These are phyloP conservation scores for Pyrenochaeta sp. DNA, from an alignment of 2,329 filamentous ascomycete species.

Conservation along the genomic window DNA sequence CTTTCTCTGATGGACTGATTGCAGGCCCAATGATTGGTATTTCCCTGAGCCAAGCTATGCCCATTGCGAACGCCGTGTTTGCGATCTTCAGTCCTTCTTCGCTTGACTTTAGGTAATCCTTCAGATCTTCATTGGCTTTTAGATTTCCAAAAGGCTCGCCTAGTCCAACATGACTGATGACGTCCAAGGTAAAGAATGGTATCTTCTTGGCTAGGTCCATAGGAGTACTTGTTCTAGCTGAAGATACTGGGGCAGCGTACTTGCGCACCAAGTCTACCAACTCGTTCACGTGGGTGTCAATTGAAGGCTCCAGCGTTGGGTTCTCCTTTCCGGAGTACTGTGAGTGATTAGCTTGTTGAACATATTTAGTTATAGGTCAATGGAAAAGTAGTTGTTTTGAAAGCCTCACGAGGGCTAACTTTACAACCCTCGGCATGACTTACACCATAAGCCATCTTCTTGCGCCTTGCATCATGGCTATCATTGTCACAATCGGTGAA, in stretches of 20 bases:
- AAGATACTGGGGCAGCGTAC: conserved; percentile 46
- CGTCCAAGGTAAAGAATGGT: conserved; percentile 64
- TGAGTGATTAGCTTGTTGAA: conserved; percentile 9
- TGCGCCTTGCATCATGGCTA: conserved; percentile 54
- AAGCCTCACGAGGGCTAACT: background rate
- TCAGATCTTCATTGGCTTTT: conserved; percentile 58
- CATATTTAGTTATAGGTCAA: background rate
- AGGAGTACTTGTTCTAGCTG: conserved; percentile 38
- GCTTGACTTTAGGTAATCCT: conserved; percentile 56
- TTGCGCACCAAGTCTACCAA: conserved; percentile 61
- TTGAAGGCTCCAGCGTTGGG: conserved; percentile 57
- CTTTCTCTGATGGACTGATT: conserved; percentile 50
- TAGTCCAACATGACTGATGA: conserved; percentile 63
- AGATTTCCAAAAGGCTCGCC: conserved; percentile 63
- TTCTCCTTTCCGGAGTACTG: conserved; percentile 67
- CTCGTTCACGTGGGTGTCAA: conserved; percentile 59
- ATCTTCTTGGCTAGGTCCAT: conserved; percentile 60
- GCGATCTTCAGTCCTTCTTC: conserved; percentile 46
- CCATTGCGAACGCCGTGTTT: conserved; percentile 39
- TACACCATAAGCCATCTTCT: conserved; percentile 62
- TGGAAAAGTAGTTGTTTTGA: background rate
- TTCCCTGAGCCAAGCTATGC: conserved; percentile 35
- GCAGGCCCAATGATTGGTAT: conserved; percentile 35
- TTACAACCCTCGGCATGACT: conserved; percentile 2
- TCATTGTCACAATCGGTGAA: conserved; percentile 62